Conservation (phyloP, 306 rosid genomes). For the Abrus precatorius region DNA sequence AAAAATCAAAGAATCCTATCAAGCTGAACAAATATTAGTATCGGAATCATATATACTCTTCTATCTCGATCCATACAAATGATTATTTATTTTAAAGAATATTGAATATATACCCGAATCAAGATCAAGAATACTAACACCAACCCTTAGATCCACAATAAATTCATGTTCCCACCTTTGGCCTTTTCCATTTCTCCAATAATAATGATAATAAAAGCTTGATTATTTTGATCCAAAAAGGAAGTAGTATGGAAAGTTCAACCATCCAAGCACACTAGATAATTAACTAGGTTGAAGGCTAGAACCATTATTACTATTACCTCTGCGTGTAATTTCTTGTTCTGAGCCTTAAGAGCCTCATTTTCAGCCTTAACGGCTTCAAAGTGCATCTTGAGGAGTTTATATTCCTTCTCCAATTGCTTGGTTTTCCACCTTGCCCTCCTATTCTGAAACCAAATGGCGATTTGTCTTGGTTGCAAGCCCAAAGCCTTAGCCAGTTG, state of each 20-base stretch:
- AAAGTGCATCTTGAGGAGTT: conserved; percentile 74
- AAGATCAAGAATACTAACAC: neutral
- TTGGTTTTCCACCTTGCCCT: conserved; percentile 94
- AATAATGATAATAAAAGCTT: neutral
- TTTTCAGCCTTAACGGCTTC: conserved; percentile 72
- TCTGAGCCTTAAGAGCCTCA: conserved; percentile 70
- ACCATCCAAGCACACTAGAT: conserved; percentile 9
- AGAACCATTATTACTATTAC: conserved; percentile 41
- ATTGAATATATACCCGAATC: neutral
- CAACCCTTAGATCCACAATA: conserved; percentile 6
- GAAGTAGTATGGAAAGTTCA: conserved; percentile 19
- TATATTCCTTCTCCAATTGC: conserved; percentile 78
- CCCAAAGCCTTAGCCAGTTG: conserved; percentile 80
- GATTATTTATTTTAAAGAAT: neutral
- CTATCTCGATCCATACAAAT: neutral
- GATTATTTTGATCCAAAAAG: neutral
- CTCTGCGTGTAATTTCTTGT: conserved; percentile 76
- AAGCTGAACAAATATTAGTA: neutral
- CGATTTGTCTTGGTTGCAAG: conserved; percentile 82
- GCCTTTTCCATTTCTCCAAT: neutral
- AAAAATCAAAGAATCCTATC: neutral
- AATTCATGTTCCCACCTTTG: neutral
- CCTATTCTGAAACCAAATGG: conserved; percentile 94
- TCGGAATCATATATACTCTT: neutral
- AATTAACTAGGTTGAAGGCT: neutral